Evolutionary conservation across 1,284 basidiomycete genomes (phyloP), one percentile per base, ranked within the genome.

Genomic region (Cutaneotrichosporon sp.): DNA sequence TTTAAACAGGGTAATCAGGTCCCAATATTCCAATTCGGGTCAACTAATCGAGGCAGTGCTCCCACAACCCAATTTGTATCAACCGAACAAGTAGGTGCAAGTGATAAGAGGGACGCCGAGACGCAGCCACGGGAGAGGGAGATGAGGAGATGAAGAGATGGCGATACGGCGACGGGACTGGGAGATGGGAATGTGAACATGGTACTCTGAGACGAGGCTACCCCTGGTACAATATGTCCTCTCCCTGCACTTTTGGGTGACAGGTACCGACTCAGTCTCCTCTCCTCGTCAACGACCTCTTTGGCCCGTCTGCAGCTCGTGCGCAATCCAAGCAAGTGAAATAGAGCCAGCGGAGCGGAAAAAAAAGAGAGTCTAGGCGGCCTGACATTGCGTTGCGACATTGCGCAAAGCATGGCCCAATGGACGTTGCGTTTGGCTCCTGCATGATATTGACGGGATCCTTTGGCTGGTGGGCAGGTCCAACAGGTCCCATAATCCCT

Each of bases 171-270:
- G 4, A 8, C 16, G 42, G 18, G 9, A 18, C 3, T 18, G 42
- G 42, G 42, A 46, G 42, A n/a, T 46, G 42, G 42, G 42, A 46
- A 46, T 46, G 42, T 46, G 42, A 46, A 46, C 42, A 42, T 46
- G 16, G 18, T 8, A n/a, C 42, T 8, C 9, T 42, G 42, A 46
- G 42, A 46, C 42, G 42, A 46, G 42, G 42, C 42, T 46, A 21
- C 16, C 42, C 42, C 42, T n/a, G 16, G 42, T 4, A 46, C 40
- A 1, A 42, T 18, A 42, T 13, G 14, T 18, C 16, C 40, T 42
- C 40, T 42, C 40, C 40, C 40, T 42, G 40, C 40, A 46, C 18
- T 46, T 46, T 1, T 46, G 42, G 42, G 42, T 46, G 42, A 46
- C 42, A 46, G 42, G 42, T n/a, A 46, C 42, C 42, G 38, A n/a